Evolutionary conservation across 768 basidiomycete species (phyloP).

Genomic region (Hydnum rufescens): DNA sequence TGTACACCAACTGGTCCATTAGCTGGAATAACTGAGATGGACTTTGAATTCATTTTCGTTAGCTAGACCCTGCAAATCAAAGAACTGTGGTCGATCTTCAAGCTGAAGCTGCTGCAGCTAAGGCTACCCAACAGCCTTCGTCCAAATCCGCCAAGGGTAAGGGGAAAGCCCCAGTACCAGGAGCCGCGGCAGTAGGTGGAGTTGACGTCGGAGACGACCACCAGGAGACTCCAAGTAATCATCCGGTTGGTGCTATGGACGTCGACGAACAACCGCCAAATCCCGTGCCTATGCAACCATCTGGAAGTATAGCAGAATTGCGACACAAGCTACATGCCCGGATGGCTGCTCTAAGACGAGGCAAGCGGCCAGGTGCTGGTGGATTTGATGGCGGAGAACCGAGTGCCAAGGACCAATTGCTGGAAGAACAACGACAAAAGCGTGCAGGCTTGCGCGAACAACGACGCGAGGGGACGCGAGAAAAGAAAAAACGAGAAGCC

Average conservation of each 20-base stretch:
- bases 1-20: not conserved
- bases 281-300: slow-evolving; percentile 40
- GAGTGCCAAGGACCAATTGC: slow-evolving; percentile 41
- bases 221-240: slow-evolving; percentile 8
- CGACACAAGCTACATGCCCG: slow-evolving; percentile 57
- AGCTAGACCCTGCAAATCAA: slow-evolving; percentile 90
- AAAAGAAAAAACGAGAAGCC: slow-evolving; percentile 56
- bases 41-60: not conserved
- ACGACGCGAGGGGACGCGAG: slow-evolving; percentile 55
- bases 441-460: not conserved
- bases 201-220: slow-evolving; percentile 18
- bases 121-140: slow-evolving; percentile 5
- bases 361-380: slow-evolving; percentile 16
- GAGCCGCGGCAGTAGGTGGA: slow-evolving; percentile 19
- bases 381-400: slow-evolving; percentile 24
- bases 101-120: slow-evolving; percentile 25
- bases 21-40: not conserved
- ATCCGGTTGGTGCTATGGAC: no score
- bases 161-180: slow-evolving; percentile 18
- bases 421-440: slow-evolving; percentile 39
- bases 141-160: slow-evolving; percentile 18
- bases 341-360: slow-evolving; percentile 46
- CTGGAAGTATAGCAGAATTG: slow-evolving; percentile 41
- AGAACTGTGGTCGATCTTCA: slow-evolving; percentile 60
- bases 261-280: not conserved